A percentile compares a stretch with the other conserved stretches of the same genome.
phyloP scores from a whole-genome alignment of 2,329 filamentous ascomycete genomes.

The Aspergillus niger region DNA sequence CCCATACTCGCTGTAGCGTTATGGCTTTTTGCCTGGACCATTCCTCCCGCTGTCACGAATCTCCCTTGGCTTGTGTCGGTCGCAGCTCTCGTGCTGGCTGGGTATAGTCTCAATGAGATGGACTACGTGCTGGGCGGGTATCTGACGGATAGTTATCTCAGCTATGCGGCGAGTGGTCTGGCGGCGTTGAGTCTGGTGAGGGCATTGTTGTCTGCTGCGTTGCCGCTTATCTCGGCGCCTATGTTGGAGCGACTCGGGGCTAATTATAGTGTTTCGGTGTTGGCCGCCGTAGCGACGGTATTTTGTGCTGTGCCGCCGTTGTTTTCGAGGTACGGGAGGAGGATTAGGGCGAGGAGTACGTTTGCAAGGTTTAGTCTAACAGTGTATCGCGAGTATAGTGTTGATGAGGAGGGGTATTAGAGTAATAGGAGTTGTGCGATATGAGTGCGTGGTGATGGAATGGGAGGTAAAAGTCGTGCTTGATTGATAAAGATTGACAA shows the following conservation, averaged over 20 bases:
- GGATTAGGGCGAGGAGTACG: constrained; percentile 35
- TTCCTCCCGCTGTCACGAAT: constrained; percentile 41
- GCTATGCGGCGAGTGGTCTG: constrained; percentile 47
- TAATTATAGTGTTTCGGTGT: constrained; percentile 40
- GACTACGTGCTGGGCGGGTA: constrained; percentile 45
- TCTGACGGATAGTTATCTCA: constrained; percentile 47
- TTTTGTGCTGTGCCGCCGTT: constrained; percentile 39
- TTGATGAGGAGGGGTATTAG: constrained; percentile 29
- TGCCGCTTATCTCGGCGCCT: constrained; percentile 43
- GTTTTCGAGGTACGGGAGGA: constrained; percentile 37
- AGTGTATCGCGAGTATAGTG: constrained; percentile 29
- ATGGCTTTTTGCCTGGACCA: constrained; percentile 51
- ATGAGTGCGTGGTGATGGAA: too few relatives aligned
- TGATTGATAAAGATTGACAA: too few relatives aligned
- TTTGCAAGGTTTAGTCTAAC: constrained; percentile 37
- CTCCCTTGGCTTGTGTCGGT: constrained; percentile 45
- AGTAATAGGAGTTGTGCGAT: too few relatives aligned
- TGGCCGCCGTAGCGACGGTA: constrained; percentile 44
- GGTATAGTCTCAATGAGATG: constrained; percentile 52
- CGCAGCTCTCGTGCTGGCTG: constrained; percentile 44
- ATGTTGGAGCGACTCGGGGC: constrained; percentile 42
- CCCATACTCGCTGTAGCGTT: constrained; percentile 48
- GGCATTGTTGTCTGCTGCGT: constrained; percentile 38
- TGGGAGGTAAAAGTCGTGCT: too few relatives aligned
- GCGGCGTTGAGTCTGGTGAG: constrained; percentile 45